phyloP scores from a whole-genome alignment of 176 grass and related monocot species.

The Panicum miliaceum region DNA sequence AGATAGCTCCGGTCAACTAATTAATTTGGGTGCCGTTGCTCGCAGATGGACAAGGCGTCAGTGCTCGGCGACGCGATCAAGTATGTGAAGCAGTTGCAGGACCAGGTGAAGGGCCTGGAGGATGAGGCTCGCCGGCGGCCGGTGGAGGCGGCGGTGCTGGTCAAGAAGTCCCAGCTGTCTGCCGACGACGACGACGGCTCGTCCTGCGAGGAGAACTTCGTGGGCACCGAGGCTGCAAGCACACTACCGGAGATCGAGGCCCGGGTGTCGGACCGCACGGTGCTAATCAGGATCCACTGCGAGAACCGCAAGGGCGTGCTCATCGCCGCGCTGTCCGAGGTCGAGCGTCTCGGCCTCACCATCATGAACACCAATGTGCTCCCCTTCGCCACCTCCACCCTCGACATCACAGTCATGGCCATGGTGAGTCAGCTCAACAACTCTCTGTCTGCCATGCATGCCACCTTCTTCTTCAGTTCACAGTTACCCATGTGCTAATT shows the following conservation, averaged over 20 bases:
- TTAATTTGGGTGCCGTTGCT: not conserved
- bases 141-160: conserved; percentile 79
- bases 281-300: conserved; percentile 92
- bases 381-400: conserved; percentile 68
- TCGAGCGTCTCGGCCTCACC: conserved; percentile 69
- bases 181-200: conserved; percentile 68
- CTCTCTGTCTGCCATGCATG: not conserved
- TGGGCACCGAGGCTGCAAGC: conserved; percentile 29
- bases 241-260: conserved; percentile 86
- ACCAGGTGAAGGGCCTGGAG: conserved; percentile 76
- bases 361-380: conserved; percentile 91
- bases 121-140: conserved; percentile 61
- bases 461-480: conserved; percentile 1
- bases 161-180: conserved; percentile 75
- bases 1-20: conserved; percentile 11
- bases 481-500: conserved; percentile 1
- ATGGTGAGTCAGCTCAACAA: conserved; percentile 47
- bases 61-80: conserved; percentile 99
- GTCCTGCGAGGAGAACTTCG: conserved; percentile 64
- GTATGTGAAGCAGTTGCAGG: conserved; percentile 89
- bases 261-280: conserved; percentile 63
- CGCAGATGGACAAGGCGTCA: conserved; percentile 98
- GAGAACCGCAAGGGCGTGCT: conserved; percentile 79
- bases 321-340: conserved; percentile 64
- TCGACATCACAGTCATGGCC: conserved; percentile 93